Conservation (phyloP, 208 protist species). For the Spongospora subterranea region DNA sequence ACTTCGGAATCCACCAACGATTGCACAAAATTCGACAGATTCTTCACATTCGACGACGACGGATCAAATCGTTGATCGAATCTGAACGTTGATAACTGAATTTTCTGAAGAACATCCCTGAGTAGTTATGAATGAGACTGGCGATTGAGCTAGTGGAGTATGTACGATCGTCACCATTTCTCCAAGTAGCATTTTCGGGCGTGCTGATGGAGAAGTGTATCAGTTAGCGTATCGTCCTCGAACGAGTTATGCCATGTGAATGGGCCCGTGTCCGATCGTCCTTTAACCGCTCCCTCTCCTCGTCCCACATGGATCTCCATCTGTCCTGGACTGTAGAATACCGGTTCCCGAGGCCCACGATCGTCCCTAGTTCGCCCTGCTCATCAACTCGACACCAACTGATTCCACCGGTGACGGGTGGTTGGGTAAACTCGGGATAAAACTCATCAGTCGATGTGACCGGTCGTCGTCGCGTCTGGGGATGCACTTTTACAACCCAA, state of each 20-base stretch:
- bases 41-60: neutral
- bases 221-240: neutral
- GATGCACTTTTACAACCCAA: no score
- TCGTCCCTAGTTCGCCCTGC: no score
- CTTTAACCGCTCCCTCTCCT: neutral
- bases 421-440: no score
- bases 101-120: neutral
- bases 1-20: neutral
- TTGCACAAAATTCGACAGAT: neutral
- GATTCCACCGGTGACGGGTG: no score
- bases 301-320: no score
- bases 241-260: neutral
- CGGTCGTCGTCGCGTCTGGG: no score
- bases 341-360: no score
- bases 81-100: neutral
- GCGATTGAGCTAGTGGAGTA: neutral
- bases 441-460: no score
- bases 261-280: neutral
- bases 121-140: neutral
- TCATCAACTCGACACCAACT: no score
- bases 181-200: neutral
- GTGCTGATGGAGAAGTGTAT: neutral
- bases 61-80: slow-evolving; percentile 40
- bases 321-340: no score
- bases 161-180: slow-evolving; percentile 12